These are phyloP conservation scores for Suhomyces tanzawaensis DNA, from an alignment of 805 yeast genomes.

Conservation along the genomic window DNA sequence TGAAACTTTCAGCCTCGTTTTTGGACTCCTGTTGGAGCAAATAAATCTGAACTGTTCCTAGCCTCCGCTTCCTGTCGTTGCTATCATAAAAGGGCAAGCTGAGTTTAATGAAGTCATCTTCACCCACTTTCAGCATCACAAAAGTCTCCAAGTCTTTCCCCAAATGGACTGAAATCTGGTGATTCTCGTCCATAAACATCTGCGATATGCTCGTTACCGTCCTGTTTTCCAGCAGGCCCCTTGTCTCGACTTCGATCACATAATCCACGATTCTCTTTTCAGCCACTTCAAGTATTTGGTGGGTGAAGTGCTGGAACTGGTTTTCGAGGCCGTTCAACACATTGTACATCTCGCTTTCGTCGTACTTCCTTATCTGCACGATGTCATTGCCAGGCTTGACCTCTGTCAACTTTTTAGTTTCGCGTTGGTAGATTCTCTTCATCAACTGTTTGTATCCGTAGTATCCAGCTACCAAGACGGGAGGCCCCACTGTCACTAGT, in stretches of 20 bases:
- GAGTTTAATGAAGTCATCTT: slow-evolving; percentile 29
- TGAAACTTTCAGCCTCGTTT: slow-evolving; percentile 2
- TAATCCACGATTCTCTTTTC: slow-evolving; percentile 28
- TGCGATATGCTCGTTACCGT: background rate
- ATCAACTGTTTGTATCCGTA: slow-evolving; percentile 18
- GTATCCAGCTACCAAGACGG: slow-evolving; percentile 28
- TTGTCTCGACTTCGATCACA: slow-evolving; percentile 12
- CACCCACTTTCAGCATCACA: slow-evolving; percentile 20
- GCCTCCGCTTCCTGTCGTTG: slow-evolving; percentile 20
- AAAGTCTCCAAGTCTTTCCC: slow-evolving; percentile 26
- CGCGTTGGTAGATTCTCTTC: slow-evolving; percentile 11
- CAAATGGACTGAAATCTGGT: slow-evolving; percentile 30
- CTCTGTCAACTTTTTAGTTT: slow-evolving; percentile 14
- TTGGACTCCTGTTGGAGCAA: slow-evolving; percentile 18
- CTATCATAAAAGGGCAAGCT: slow-evolving; percentile 30
- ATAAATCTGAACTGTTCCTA: slow-evolving; percentile 34
- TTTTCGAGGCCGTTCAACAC: slow-evolving; percentile 36
- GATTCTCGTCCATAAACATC: slow-evolving; percentile 27
- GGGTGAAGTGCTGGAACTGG: slow-evolving; percentile 34
- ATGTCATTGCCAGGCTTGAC: slow-evolving; percentile 7
- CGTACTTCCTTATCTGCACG: slow-evolving; percentile 24
- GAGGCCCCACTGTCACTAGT: slow-evolving; percentile 37
- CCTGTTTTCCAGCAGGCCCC: background rate
- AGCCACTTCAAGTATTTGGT: slow-evolving; percentile 24
- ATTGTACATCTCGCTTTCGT: slow-evolving; percentile 29